Evolutionary conservation across 139 green algal species (phyloP).

Genomic region (Edaphochlamys debaryana): DNA sequence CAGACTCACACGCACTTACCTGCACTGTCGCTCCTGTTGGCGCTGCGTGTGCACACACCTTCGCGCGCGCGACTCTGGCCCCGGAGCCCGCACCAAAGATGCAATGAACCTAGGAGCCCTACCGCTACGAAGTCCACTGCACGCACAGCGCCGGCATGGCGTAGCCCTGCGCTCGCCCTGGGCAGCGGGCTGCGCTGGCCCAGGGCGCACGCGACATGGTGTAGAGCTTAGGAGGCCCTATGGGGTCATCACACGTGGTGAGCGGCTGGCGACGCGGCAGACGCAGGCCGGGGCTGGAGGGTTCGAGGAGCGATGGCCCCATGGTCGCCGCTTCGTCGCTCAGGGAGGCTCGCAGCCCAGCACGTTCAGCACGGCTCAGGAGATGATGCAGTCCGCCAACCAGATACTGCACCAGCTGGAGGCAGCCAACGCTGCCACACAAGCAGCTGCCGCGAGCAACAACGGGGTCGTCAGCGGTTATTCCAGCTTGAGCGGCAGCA

Average conservation of each 20-base stretch:
- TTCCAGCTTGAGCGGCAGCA: slow-evolving; percentile 2
- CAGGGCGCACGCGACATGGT: not conserved
- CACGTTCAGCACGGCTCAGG: slow-evolving; percentile 23
- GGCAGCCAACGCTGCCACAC: slow-evolving; percentile 9
- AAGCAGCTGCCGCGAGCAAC: slow-evolving; percentile 5
- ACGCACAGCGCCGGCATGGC: too few relatives aligned
- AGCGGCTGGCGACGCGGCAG: not conserved
- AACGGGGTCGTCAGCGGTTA: slow-evolving; percentile 32
- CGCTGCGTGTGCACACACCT: too few relatives aligned
- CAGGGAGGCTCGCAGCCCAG: too few relatives aligned
- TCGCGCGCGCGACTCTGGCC: too few relatives aligned
- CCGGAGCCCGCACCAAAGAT: too few relatives aligned
- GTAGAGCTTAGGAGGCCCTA: too few relatives aligned
- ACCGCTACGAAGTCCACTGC: too few relatives aligned
- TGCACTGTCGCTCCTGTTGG: too few relatives aligned
- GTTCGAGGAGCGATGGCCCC: not conserved
- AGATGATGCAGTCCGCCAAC: slow-evolving; percentile 38
- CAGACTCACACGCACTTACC: too few relatives aligned
- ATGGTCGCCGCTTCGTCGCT: slow-evolving; percentile 9
- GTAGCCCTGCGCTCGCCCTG: too few relatives aligned
- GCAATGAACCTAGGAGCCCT: too few relatives aligned
- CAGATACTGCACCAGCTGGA: slow-evolving; percentile 37
- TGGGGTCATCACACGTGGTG: not conserved
- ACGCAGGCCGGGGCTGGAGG: not conserved
- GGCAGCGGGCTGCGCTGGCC: too few relatives aligned